Evolutionary conservation across 257 asterid species (phyloP), one percentile per base, ranked within the genome.

Genomic region (Anisodus tanguticus): DNA sequence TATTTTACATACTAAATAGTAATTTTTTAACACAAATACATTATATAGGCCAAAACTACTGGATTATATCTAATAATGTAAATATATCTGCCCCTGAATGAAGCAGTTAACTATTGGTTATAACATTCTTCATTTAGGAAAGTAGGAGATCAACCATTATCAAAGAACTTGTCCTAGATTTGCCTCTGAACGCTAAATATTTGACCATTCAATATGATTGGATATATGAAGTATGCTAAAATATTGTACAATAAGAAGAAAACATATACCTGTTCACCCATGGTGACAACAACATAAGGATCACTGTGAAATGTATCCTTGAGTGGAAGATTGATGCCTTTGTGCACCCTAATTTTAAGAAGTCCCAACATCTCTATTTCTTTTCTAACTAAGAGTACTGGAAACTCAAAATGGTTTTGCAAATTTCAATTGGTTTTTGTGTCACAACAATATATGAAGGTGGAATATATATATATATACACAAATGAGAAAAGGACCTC

Each of bases 251-350:
- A 67, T 12, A 13, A 67, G 5, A 35, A 67, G 6, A 39, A 39
- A 15, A 45, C 39, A 45, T n/a, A 58, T 63, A 91, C 98, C 94
- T 93, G 94, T 31, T 89, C 83, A 35, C 85, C 97, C 85, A 93
- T 90, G 77, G 89, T 82, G 87, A 95, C 47, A 13, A 91, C 91
- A 63, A 91, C 93, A 60, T 94, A 95, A 66, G 99, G 99, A 85
- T 94, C 99, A 79, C 98, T 95, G 86, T 90, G 91, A 59, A 87
- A 70, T 3, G 92, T 83, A 86, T 95, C 99, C 16, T 97, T 95
- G n/a, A 91, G 91, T 2, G 95, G 97, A 35, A 95, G 93, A 58
- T 93, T 92, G 86, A 91, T 89, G 11, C 99, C 98, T 83, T 85
- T 83, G 1, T 87, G 86, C 69, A 92, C 90, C 16, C 97, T 90